Percentiles rank a stretch among this genome's conserved stretches.
These are phyloP conservation scores for Rhinocladiella similis DNA, from an alignment of 2,329 filamentous ascomycete genomes.

Conservation along the genomic window DNA sequence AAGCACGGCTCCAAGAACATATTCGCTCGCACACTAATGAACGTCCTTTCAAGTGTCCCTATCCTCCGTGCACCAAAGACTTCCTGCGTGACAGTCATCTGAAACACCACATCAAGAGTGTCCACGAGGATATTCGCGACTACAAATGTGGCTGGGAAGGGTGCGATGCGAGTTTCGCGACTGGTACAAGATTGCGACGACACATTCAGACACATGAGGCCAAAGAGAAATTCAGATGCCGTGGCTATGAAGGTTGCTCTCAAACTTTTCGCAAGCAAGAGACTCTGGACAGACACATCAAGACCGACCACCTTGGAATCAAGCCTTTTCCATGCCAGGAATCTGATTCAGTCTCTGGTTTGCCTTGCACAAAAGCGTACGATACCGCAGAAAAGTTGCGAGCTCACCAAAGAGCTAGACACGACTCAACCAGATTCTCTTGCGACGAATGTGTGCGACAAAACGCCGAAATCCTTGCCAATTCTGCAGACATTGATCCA, in stretches of 20 bases:
- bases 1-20: constrained; percentile 76
- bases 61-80: constrained; percentile 72
- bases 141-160: constrained; percentile 70
- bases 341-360: constrained; percentile 52
- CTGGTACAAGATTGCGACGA: constrained; percentile 71
- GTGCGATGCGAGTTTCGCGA: constrained; percentile 80
- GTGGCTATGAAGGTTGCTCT: constrained; percentile 67
- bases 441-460: constrained; percentile 69
- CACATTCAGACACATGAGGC: constrained; percentile 79
- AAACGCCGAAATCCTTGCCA: constrained; percentile 36
- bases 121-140: constrained; percentile 70
- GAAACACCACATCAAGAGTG: constrained; percentile 78
- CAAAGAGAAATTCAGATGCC: constrained; percentile 73
- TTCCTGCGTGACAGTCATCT: constrained; percentile 87
- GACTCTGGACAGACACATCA: constrained; percentile 80
- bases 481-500: constrained; percentile 29
- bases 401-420: constrained; percentile 68
- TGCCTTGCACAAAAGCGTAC: constrained; percentile 67
- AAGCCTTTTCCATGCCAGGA: constrained; percentile 71
- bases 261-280: constrained; percentile 84
- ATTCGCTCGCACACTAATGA: constrained; percentile 83
- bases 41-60: constrained; percentile 72
- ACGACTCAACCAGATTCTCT: constrained; percentile 70
- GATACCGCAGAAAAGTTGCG: constrained; percentile 71
- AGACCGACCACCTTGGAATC: constrained; percentile 70